phyloP scores from a whole-genome alignment of 306 rosid genomes.

The Betula pendula region DNA sequence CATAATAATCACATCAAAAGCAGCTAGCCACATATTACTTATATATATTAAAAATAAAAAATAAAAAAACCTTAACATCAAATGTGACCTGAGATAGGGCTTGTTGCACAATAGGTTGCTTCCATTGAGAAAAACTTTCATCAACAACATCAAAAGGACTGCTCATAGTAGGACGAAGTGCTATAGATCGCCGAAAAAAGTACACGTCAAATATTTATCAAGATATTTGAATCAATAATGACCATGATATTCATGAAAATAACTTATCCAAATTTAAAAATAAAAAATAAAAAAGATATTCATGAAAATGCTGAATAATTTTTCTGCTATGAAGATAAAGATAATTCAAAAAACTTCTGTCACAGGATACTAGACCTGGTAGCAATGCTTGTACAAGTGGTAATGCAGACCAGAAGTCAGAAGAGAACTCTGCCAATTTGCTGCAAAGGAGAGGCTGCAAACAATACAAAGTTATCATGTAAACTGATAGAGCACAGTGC shows the following conservation, averaged over 20 bases:
- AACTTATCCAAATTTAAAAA: too few relatives aligned
- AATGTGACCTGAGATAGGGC: slow-evolving; percentile 79
- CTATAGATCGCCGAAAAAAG: slow-evolving; percentile 42
- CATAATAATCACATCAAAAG: slow-evolving; percentile 15
- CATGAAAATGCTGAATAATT: neutral
- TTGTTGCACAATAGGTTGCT: slow-evolving; percentile 78
- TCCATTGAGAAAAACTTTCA: slow-evolving; percentile 80
- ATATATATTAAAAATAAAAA: neutral
- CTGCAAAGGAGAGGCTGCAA: slow-evolving; percentile 85
- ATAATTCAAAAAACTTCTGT: neutral
- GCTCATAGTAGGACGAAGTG: slow-evolving; percentile 79
- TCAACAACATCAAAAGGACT: slow-evolving; percentile 65
- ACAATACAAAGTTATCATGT: slow-evolving; percentile 37
- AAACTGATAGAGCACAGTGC: slow-evolving; percentile 23
- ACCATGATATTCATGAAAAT: neutral
- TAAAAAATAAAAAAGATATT: neutral
- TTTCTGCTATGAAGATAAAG: neutral
- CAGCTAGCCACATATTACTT: slow-evolving; percentile 8
- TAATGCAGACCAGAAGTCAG: slow-evolving; percentile 72
- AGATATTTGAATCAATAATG: neutral
- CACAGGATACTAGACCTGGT: slow-evolving; percentile 64
- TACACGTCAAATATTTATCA: slow-evolving; percentile 16
- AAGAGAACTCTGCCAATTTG: slow-evolving; percentile 76
- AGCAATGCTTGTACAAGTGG: slow-evolving; percentile 89
- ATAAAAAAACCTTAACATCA: slow-evolving; percentile 3